Percentiles rank a stretch among this genome's conserved stretches.
Conservation (phyloP, 176 grass and related monocot genomes). For the Calamus simplicifolius region DNA sequence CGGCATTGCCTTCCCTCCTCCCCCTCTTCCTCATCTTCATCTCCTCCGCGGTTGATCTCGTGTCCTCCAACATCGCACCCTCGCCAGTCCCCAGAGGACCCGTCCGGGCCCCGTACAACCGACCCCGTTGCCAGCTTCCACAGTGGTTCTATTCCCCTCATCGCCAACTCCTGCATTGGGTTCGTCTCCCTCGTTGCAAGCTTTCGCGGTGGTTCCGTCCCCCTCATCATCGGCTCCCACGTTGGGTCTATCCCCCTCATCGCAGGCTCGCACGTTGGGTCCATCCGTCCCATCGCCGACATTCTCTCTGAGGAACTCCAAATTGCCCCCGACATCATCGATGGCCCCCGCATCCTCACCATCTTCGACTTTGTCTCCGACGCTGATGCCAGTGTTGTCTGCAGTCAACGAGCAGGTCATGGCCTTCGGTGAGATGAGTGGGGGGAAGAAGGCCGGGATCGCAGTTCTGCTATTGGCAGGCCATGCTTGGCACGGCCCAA, state of each 20-base stretch:
- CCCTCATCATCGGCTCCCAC: neutral
- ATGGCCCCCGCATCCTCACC: neutral
- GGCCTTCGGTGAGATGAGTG: constrained; percentile 17
- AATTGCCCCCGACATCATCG: too few relatives aligned
- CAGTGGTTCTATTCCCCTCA: too few relatives aligned
- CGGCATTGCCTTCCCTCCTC: neutral
- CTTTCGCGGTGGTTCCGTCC: neutral
- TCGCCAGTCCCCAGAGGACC: neutral
- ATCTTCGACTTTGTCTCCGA: constrained; percentile 21
- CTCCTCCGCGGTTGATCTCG: constrained; percentile 14
- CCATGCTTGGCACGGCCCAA: too few relatives aligned
- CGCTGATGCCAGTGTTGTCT: too few relatives aligned
- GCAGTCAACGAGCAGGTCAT: neutral
- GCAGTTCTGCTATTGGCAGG: too few relatives aligned
- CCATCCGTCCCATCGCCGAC: constrained; percentile 3
- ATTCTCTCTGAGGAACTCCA: too few relatives aligned
- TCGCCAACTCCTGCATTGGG: too few relatives aligned
- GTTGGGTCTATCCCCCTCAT: too few relatives aligned
- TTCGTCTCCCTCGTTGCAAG: too few relatives aligned
- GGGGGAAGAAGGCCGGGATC: constrained; percentile 49
- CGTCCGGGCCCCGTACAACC: neutral
- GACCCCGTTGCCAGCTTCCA: neutral
- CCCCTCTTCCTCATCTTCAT: constrained; percentile 9
- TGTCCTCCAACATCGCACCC: neutral
- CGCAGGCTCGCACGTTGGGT: too few relatives aligned